Evolutionary conservation across 2,329 filamentous ascomycete genomes (phyloP).

Genomic region (Phyllosticta capitalensis): DNA sequence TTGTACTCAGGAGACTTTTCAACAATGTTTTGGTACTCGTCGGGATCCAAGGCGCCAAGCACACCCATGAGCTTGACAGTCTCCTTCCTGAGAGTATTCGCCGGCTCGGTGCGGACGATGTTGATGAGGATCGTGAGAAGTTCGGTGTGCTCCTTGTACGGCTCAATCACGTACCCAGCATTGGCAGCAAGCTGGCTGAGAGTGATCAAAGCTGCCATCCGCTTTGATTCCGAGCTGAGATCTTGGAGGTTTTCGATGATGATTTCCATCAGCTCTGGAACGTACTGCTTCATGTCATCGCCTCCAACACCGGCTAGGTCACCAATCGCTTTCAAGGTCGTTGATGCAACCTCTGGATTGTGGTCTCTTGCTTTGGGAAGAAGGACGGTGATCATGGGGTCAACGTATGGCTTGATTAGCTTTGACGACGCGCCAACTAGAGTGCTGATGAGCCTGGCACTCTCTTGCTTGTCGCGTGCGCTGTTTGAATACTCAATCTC

Average conservation of each 20-base stretch:
- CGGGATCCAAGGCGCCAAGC: constrained; percentile 86
- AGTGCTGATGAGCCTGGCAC: constrained; percentile 82
- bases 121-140: constrained; percentile 85
- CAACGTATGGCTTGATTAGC: constrained; percentile 91
- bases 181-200: constrained; percentile 90
- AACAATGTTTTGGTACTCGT: constrained; percentile 91
- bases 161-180: constrained; percentile 93
- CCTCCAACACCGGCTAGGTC: constrained; percentile 91
- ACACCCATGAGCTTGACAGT: constrained; percentile 97
- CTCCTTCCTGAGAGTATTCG: constrained; percentile 76
- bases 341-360: constrained; percentile 81
- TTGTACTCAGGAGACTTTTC: constrained; percentile 80
- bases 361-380: constrained; percentile 81
- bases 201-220: constrained; percentile 82
- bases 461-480: constrained; percentile 90
- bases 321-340: constrained; percentile 89
- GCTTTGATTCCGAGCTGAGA: constrained; percentile 79
- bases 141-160: constrained; percentile 90
- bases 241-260: constrained; percentile 92
- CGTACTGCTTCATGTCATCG: constrained; percentile 86
- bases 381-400: constrained; percentile 91
- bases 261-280: constrained; percentile 85
- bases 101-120: constrained; percentile 88
- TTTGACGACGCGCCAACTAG: constrained; percentile 88
- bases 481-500: constrained; percentile 96